Base-by-base conservation (phyloP, 2,329 filamentous ascomycete species). In the Didymella glomerata region DNA sequence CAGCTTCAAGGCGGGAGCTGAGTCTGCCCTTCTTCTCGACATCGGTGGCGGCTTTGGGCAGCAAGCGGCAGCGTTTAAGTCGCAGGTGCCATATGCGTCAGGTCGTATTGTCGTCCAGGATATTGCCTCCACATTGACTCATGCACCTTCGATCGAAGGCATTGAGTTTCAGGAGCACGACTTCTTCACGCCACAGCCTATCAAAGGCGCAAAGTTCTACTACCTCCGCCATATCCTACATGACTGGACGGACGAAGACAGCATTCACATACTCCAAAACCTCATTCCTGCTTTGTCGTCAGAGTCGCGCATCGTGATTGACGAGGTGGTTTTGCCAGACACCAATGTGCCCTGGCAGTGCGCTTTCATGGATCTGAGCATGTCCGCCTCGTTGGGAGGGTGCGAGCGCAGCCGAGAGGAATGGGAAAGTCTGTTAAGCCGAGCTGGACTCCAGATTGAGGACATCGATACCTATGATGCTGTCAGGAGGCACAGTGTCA, bases 1-100 rank as follows among this genome's bases (percentile, higher is more conserved):
- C 0, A 22, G 47, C 11, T 70, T 71, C 34, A n/a, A 56, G n/a
- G 48, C 68, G 8, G 13, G 45, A 1, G 20, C 52, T 0, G 54
- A 67, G 2, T 68, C 68, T 4, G 69, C 67, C 2, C 32, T 73
- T 1, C 53, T 76, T 8, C 71, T 75, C 11, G 71, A 76, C 22
- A 60, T 76, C 2, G 73, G 73, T 2, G 73, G 73, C n/a, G 71
- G 73, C 1, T 73, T 74, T 13, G 72, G 73, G 0, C 70, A 73
- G 28, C 68, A 71, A 42, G 58, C 68, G 1, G 34, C 60, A 6
- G 62, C 60, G 1, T 71, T 74, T 53, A 67, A 64, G 48, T 61
- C 65, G 4, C 66, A 65, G 25, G 64, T 68, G 38, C 34, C 61
- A 1, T 22, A 53, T 1, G 20, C 65, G 0, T 34, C 30, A 11